Percentiles rank a stretch among this genome's conserved stretches.
phyloP scores from a whole-genome alignment of 148 eudicot species.

The Fallopia convolvulus region DNA sequence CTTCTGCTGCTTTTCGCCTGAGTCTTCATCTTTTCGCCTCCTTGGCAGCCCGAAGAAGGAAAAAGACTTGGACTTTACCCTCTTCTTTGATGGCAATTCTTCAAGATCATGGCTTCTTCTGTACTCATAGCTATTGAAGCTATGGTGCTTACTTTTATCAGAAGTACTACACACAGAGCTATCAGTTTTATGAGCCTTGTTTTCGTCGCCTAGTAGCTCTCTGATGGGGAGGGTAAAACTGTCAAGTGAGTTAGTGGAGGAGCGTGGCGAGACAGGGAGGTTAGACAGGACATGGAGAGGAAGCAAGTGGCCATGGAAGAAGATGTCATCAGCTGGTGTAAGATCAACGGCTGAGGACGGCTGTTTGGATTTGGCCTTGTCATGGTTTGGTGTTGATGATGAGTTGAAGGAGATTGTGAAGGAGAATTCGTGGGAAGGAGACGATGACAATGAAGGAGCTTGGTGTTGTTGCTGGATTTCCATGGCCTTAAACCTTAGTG shows the following conservation, averaged over 20 bases:
- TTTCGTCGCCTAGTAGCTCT: constrained; percentile 13
- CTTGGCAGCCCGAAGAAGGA: constrained; percentile 45
- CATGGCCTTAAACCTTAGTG: not conserved
- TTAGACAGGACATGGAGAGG: constrained; percentile 67
- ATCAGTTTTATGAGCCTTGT: not conserved
- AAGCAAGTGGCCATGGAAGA: constrained; percentile 72
- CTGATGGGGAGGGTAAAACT: constrained; percentile 45
- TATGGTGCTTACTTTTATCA: not conserved
- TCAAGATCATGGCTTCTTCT: constrained; percentile 2
- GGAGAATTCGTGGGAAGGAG: constrained; percentile 48
- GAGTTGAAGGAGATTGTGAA: constrained; percentile 32
- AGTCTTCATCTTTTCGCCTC: constrained; percentile 29
- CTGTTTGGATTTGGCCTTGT: not conserved
- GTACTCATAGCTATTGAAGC: constrained; percentile 11
- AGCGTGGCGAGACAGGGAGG: constrained; percentile 48
- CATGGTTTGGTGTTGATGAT: not conserved
- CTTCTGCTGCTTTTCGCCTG: constrained; percentile 15
- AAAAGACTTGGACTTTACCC: constrained; percentile 48
- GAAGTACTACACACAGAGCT: not conserved
- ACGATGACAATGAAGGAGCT: constrained; percentile 27
- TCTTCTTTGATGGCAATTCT: not conserved
- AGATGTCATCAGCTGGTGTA: constrained; percentile 73
- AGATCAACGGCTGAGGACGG: constrained; percentile 38
- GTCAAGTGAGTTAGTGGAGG: constrained; percentile 55
- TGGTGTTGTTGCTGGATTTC: not conserved